phyloP scores from a whole-genome alignment of 108 stramenopile species.

The Fistulifera pelliculosa region DNA sequence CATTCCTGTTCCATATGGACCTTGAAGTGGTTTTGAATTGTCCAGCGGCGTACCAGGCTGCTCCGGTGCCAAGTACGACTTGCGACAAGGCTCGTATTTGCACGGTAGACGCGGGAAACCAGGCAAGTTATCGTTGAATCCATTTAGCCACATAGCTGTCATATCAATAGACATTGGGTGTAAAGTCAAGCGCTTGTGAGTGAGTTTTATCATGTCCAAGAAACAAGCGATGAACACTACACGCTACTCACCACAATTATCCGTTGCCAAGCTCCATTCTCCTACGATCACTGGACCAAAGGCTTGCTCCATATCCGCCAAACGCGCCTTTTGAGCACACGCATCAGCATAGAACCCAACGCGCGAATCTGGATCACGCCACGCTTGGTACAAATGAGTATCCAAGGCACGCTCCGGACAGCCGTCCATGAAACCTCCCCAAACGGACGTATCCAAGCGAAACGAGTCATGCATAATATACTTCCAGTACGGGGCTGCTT shows the following conservation, averaged over 20 bases:
- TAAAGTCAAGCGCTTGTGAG: conserved; percentile 1
- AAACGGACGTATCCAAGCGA: conserved; percentile 72
- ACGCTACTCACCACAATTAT: conserved; percentile 43
- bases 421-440: conserved; percentile 89
- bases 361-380: conserved; percentile 74
- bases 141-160: conserved; percentile 88
- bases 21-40: conserved; percentile 54
- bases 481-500: conserved; percentile 85
- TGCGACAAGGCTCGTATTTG: conserved; percentile 70
- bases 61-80: conserved; percentile 78
- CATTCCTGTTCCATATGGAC: conserved; percentile 86
- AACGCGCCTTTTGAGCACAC: conserved; percentile 58
- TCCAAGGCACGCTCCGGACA: conserved; percentile 20
- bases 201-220: no score
- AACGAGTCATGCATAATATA: conserved; percentile 94
- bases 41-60: conserved; percentile 88
- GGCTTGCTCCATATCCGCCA: conserved; percentile 71
- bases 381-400: conserved; percentile 92
- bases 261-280: conserved; percentile 91
- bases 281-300: conserved; percentile 86
- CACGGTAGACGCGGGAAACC: conserved; percentile 77
- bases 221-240: no score
- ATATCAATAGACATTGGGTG: no score
- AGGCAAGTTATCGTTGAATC: conserved; percentile 85
- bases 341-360: conserved; percentile 70